A percentile compares a stretch with the other conserved stretches of the same genome.
Evolutionary conservation across 768 basidiomycete genomes (phyloP).

Genomic region (Pleurotus platypus): DNA sequence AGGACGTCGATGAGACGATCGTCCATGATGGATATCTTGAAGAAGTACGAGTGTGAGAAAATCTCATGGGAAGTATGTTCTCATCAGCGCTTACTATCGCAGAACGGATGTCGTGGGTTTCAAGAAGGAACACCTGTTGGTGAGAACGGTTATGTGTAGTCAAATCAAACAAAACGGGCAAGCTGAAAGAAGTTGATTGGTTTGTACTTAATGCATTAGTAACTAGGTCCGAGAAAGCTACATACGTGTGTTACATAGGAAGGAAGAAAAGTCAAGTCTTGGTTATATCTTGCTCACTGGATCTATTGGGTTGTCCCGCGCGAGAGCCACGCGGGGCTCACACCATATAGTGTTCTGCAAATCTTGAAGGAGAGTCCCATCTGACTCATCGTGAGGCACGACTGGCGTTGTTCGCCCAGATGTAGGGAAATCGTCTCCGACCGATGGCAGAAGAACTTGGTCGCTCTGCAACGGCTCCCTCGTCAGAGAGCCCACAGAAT

Average conservation of each 20-base stretch:
- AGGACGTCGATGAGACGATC: constrained; percentile 67
- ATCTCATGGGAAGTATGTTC: neutral
- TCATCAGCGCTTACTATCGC: neutral
- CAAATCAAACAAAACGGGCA: neutral
- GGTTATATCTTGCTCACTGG: neutral
- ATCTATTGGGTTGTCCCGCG: neutral
- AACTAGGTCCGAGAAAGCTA: neutral
- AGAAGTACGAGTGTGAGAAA: constrained; percentile 10
- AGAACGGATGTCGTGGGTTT: too few species aligned
- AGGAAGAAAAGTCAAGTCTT: neutral
- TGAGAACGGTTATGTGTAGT: neutral
- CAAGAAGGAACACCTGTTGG: neutral
- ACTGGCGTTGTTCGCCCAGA: constrained; percentile 26
- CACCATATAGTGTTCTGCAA: constrained; percentile 13
- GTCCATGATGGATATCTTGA: constrained; percentile 27
- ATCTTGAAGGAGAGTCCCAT: constrained; percentile 18
- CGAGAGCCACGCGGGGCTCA: neutral
- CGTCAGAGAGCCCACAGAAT: constrained; percentile 1
- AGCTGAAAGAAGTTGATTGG: neutral
- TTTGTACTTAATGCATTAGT: neutral
- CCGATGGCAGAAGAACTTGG: constrained; percentile 11
- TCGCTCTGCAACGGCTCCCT: constrained; percentile 9
- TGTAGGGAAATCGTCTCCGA: constrained; percentile 20
- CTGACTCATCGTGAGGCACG: constrained; percentile 20
- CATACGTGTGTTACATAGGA: neutral